A percentile compares a stretch with the other conserved stretches of the same genome.
phyloP scores from a whole-genome alignment of 345 rosid species.

The Cardamine resedifolia region DNA sequence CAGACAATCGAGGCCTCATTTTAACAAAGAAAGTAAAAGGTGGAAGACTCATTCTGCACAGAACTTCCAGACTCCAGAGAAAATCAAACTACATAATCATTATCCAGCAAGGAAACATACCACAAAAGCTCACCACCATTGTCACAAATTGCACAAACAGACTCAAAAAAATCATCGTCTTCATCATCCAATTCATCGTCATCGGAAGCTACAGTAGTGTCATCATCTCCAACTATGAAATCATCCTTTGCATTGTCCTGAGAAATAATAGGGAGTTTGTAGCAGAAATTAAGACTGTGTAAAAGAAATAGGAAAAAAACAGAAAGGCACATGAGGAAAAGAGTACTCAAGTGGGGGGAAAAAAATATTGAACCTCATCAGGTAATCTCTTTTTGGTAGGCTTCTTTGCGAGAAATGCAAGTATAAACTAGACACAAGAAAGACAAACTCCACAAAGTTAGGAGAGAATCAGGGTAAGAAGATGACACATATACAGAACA shows the following conservation, averaged over 20 bases:
- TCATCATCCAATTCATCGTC: constrained; percentile 45
- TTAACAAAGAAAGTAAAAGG: constrained; percentile 9
- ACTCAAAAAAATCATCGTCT: constrained; percentile 60
- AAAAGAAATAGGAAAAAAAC: neutral
- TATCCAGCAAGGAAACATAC: constrained; percentile 45
- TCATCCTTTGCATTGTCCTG: constrained; percentile 46
- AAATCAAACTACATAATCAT: constrained; percentile 21
- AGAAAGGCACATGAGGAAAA: constrained; percentile 19
- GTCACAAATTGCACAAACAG: constrained; percentile 86
- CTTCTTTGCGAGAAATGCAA: constrained; percentile 59
- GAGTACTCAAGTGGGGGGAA: neutral
- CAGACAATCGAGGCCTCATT: neutral
- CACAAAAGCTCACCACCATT: constrained; percentile 77
- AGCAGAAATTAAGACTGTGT: constrained; percentile 21
- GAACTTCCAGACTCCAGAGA: constrained; percentile 12
- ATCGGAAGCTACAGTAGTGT: constrained; percentile 38
- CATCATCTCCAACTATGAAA: constrained; percentile 72
- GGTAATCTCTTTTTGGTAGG: constrained; percentile 50
- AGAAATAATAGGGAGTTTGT: constrained; percentile 10
- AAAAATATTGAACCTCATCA: constrained; percentile 55
- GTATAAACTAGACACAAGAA: constrained; percentile 57
- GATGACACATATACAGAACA: neutral
- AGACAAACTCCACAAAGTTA: constrained; percentile 3
- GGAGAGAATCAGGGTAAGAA: constrained; percentile 15
- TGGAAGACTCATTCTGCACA: constrained; percentile 14